Conservation (phyloP, 192 early-diverging fungal species). For the Jimgerdemannia lactiflua region DNA sequence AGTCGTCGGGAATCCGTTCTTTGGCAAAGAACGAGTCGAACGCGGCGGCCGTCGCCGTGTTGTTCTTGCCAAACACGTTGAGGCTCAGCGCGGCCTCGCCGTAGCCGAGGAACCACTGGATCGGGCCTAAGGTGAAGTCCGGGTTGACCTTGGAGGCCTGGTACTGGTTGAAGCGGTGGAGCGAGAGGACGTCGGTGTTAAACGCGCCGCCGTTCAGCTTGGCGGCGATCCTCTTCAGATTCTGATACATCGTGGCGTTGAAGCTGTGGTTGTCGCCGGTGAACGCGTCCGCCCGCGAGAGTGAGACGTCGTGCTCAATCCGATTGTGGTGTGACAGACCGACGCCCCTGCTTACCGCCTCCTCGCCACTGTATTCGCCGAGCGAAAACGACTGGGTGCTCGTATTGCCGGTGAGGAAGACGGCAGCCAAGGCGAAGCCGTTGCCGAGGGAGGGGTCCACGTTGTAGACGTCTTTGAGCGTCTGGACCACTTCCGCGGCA, state of each 20-base stretch:
- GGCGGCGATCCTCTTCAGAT: background rate
- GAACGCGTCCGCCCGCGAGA: conserved; percentile 8
- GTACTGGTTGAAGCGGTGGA: background rate
- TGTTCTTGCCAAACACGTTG: background rate
- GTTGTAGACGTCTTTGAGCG: background rate
- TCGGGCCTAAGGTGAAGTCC: background rate
- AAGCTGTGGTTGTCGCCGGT: background rate
- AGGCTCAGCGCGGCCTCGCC: background rate
- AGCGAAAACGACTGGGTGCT: background rate
- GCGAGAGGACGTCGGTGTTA: background rate
- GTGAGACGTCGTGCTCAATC: conserved; percentile 25
- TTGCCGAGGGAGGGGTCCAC: background rate
- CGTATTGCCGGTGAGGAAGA: background rate
- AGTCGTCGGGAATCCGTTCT: background rate
- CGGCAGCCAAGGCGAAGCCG: background rate
- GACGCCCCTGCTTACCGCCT: background rate
- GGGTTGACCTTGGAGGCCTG: background rate
- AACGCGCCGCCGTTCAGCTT: background rate
- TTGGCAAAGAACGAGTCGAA: background rate
- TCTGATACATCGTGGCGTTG: background rate
- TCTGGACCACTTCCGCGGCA: background rate
- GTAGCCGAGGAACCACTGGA: background rate
- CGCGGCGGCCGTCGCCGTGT: background rate
- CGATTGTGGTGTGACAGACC: conserved; percentile 7
- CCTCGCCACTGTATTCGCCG: background rate